Conservation (phyloP, 78 protist genomes). For the Paulinella micropora region DNA sequence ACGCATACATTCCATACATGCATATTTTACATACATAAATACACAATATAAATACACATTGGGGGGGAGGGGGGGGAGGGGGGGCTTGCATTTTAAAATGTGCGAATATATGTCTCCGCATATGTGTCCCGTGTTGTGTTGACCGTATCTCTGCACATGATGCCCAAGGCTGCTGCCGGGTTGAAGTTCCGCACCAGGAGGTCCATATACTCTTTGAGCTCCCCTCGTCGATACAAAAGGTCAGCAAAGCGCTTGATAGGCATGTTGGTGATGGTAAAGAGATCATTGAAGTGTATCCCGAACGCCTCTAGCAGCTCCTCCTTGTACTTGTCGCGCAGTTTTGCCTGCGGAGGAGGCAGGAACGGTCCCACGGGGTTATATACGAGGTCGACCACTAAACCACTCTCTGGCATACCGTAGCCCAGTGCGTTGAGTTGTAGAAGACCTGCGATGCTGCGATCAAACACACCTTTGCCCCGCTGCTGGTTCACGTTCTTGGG, state of each 20-base stretch:
- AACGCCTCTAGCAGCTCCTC: background rate
- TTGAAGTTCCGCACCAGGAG: slow-evolving; percentile 26
- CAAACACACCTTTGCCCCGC: slow-evolving; percentile 11
- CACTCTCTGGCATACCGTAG: background rate
- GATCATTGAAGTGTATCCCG: slow-evolving; percentile 5
- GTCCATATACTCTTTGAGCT: slow-evolving; percentile 21
- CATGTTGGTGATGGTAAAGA: slow-evolving; percentile 26
- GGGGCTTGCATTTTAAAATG: background rate
- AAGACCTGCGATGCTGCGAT: background rate
- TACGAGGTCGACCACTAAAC: slow-evolving; percentile 7
- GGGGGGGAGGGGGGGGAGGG: background rate
- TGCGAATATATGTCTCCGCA: background rate
- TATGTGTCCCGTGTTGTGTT: background rate
- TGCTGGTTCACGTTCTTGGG: slow-evolving; percentile 18
- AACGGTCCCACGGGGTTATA: slow-evolving; percentile 29
- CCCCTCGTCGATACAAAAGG: background rate
- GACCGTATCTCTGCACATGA: slow-evolving; percentile 14
- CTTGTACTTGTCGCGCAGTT: background rate
- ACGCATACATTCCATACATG: background rate
- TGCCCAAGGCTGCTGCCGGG: background rate
- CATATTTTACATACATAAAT: background rate
- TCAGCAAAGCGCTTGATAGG: slow-evolving; percentile 36
- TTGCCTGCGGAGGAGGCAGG: slow-evolving; percentile 23
- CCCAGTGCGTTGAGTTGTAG: background rate
- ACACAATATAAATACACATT: background rate